Conservation (phyloP, 345 rosid genomes). For the Reutealis trisperma region DNA sequence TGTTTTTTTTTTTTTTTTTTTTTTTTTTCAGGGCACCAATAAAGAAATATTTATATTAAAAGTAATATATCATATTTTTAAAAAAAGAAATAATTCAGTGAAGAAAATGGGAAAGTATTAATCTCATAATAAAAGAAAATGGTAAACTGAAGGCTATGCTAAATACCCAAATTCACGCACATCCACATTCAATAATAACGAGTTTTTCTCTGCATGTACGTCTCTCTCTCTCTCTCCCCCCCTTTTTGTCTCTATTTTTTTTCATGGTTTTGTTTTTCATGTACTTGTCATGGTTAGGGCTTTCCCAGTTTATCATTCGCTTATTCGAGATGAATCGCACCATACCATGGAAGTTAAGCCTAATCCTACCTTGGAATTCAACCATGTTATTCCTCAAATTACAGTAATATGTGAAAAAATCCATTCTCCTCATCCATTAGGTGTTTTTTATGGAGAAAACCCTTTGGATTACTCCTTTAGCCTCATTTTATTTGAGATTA, state of each 20-base stretch:
- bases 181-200: neutral
- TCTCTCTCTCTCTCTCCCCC: too few relatives aligned
- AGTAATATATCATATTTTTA: too few relatives aligned
- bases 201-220: neutral
- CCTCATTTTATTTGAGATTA: conserved; percentile 40
- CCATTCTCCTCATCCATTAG: conserved; percentile 26
- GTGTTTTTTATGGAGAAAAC: conserved; percentile 47
- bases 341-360: neutral
- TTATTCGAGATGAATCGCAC: neutral
- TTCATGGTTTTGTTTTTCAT: neutral
- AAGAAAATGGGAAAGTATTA: too few relatives aligned
- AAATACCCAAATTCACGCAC: conserved; percentile 7
- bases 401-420: conserved; percentile 33
- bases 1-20: too few relatives aligned
- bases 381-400: neutral
- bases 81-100: too few relatives aligned
- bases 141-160: too few relatives aligned
- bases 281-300: conserved; percentile 21
- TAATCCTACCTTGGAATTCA: neutral
- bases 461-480: conserved; percentile 42
- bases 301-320: neutral
- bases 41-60: too few relatives aligned
- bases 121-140: too few relatives aligned
- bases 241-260: neutral
- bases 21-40: too few relatives aligned